Evolutionary conservation across 495 filamentous ascomycete genomes (phyloP).

Genomic region (Aspergillus incahuasiensis): DNA sequence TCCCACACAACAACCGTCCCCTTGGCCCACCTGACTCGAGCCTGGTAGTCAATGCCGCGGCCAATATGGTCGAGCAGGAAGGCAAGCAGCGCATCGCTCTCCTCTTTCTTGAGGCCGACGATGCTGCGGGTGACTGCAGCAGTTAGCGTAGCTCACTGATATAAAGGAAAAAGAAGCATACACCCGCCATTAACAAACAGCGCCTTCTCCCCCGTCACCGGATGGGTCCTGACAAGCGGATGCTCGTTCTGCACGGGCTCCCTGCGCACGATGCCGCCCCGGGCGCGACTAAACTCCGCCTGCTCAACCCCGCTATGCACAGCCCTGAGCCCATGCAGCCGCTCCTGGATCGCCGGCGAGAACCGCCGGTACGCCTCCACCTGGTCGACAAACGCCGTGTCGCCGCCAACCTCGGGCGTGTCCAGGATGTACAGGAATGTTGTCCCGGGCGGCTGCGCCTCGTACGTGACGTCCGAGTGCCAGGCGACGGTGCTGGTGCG

Average conservation of each 20-base stretch:
- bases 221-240: constrained; percentile 76
- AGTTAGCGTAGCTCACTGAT: too few relatives aligned
- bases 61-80: constrained; percentile 77
- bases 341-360: constrained; percentile 62
- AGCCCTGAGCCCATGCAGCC: constrained; percentile 72
- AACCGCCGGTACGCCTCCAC: constrained; percentile 76
- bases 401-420: constrained; percentile 68
- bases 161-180: too few relatives aligned
- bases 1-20: constrained; percentile 58
- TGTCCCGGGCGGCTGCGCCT: constrained; percentile 79
- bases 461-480: constrained; percentile 82
- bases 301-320: constrained; percentile 72
- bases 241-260: constrained; percentile 69
- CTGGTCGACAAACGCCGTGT: constrained; percentile 71
- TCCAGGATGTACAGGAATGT: constrained; percentile 80
- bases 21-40: constrained; percentile 67
- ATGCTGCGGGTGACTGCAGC: constrained; percentile 43
- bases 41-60: constrained; percentile 71
- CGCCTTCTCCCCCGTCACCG: constrained; percentile 76
- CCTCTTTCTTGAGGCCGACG: constrained; percentile 71
- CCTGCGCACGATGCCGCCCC: constrained; percentile 60
- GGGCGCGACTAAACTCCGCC: constrained; percentile 49
- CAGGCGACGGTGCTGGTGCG: constrained; percentile 67
- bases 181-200: constrained; percentile 76
- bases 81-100: constrained; percentile 68